phyloP scores from a whole-genome alignment of 1,139 yeast genomes.

The Kodamaea sp. region DNA sequence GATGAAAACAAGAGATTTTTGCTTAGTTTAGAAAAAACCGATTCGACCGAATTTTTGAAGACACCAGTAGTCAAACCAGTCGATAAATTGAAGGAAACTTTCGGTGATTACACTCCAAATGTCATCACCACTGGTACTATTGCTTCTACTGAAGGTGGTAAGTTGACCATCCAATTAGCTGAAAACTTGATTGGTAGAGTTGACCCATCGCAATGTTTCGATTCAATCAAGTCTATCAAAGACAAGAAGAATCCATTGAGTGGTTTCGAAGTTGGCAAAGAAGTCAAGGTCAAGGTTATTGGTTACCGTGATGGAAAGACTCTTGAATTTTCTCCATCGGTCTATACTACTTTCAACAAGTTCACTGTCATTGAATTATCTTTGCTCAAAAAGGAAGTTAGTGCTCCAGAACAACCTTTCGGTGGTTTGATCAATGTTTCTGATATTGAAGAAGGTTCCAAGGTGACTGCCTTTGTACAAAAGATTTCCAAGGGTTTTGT shows the following conservation, averaged over 20 bases:
- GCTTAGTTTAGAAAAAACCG: conserved; percentile 49
- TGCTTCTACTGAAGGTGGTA: conserved; percentile 65
- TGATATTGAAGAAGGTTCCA: conserved; percentile 40
- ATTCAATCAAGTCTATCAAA: conserved; percentile 46
- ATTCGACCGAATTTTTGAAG: conserved; percentile 18
- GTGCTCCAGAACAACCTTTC: conserved; percentile 19
- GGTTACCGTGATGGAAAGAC: conserved; percentile 76
- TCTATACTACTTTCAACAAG: conserved; percentile 54
- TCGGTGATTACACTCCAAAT: conserved; percentile 60
- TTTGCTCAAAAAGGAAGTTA: conserved; percentile 36
- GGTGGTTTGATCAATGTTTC: conserved; percentile 30
- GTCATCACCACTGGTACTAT: conserved; percentile 57
- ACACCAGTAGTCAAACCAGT: conserved; percentile 50
- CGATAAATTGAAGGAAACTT: conserved; percentile 45
- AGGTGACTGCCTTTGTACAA: conserved; percentile 51
- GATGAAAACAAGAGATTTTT: conserved; percentile 68
- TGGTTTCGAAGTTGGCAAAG: conserved; percentile 56
- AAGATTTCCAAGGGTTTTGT: conserved; percentile 50
- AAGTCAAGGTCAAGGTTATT: conserved; percentile 60
- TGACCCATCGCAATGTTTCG: conserved; percentile 61
- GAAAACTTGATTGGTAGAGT: conserved; percentile 79
- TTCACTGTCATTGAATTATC: conserved; percentile 65
- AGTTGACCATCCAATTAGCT: conserved; percentile 71
- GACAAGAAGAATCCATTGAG: conserved; percentile 59
- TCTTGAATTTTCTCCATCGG: conserved; percentile 65